Evolutionary conservation across 2,329 filamentous ascomycete species (phyloP), one percentile per base, ranked within the genome.

Genomic region (Fragosphaeria purpurea): DNA sequence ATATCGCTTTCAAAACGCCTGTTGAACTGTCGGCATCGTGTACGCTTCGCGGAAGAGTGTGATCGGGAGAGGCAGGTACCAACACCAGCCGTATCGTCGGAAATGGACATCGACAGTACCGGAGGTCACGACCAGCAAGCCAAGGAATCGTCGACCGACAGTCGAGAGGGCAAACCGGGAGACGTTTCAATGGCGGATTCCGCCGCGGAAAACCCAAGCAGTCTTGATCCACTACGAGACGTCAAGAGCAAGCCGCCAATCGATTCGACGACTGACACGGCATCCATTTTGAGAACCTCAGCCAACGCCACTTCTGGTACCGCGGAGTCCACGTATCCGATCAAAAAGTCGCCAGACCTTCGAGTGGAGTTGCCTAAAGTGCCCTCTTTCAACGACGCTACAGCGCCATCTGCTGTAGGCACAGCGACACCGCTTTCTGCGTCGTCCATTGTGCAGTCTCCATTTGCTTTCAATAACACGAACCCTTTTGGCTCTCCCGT

Each of bases 331-430:
- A 22, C 22, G 22, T 6, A 39, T 38, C 56, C 53, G 30, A 73
- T 66, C 57, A 63, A 56, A 40, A 74, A 65, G 50, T 67, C 70
- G 2, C 68, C 70, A 0, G 72, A 77, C 47, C 57, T 77, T 4
- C 69, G 70, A 10, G 74, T 83, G 6, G 77, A 82, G 50, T 65
- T 82, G 62, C 79, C 80, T 7, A 73, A 77, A 2, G 68, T 69
- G 70, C 46, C 69, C 4, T 35, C 39, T 0, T 48, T 52, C 8
- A 33, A 38, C 6, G 51, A 55, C 4, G 49, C 32, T 5, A 32
- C 61, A 42, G 59, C 67, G 1, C 62, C 61, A 1, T 58, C 70
- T 4, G 62, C 61, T 4, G 57, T 62, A 4, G 60, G 67, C 4
- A 65, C 61, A 13, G 62, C 60, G 3, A 69, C 75, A 0, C 75